A percentile compares a stretch with the other conserved stretches of the same genome.
Conservation (phyloP, 176 grass and related monocot species). For the Dendrocalamus sinicus region DNA sequence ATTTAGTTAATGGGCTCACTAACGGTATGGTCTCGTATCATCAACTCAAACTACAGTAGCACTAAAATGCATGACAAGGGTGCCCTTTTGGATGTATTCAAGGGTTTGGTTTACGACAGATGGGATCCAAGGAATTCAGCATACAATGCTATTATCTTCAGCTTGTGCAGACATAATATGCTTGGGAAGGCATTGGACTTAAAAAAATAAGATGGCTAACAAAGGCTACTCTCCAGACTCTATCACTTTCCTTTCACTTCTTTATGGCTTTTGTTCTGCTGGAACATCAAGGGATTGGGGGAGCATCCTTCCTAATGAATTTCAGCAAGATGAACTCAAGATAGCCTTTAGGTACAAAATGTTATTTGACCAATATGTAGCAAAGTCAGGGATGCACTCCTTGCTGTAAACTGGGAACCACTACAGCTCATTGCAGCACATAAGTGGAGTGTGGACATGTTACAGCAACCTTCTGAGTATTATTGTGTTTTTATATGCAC, state of each 20-base stretch:
- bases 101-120: conserved; percentile 59
- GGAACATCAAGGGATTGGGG: conserved; percentile 61
- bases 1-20: conserved; percentile 73
- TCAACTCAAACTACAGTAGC: conserved; percentile 39
- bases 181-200: conserved; percentile 68
- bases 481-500: no score
- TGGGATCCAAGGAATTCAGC: conserved; percentile 61
- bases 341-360: conserved; percentile 50
- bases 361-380: conserved; percentile 56
- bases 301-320: conserved; percentile 53
- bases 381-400: no score
- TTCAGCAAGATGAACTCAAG: conserved; percentile 59
- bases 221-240: conserved; percentile 57
- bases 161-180: conserved; percentile 82
- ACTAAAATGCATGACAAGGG: conserved; percentile 35
- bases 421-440: no score
- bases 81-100: conserved; percentile 63
- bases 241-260: conserved; percentile 76
- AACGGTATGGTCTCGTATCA: conserved; percentile 39
- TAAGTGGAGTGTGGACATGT: no score
- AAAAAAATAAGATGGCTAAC: conserved; percentile 62
- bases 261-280: conserved; percentile 85
- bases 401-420: no score
- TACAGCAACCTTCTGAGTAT: no score
- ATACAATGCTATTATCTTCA: conserved; percentile 76